Conservation (phyloP, 495 filamentous ascomycete species). For the Tuber microsphaerosporum region DNA sequence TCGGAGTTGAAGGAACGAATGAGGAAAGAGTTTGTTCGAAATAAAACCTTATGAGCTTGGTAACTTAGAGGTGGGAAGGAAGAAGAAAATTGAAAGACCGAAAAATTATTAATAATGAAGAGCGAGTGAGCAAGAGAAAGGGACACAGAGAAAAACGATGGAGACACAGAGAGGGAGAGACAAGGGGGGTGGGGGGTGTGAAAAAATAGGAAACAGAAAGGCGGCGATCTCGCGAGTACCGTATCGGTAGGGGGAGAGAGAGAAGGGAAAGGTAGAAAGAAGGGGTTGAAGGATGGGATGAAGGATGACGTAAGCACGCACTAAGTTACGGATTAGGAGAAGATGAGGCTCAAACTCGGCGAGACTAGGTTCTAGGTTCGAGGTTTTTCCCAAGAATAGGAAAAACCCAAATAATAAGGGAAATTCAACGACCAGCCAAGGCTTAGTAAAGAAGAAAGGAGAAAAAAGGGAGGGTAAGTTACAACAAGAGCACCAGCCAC, state of each 20-base stretch:
- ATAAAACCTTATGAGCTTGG: background rate
- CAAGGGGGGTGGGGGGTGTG: background rate
- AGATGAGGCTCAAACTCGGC: background rate
- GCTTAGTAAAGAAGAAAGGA: background rate
- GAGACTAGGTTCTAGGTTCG: background rate
- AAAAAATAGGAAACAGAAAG: background rate
- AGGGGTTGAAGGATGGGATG: background rate
- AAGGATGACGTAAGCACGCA: background rate
- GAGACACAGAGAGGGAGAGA: background rate
- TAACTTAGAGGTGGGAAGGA: background rate
- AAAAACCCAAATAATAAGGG: background rate
- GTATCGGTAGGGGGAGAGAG: background rate
- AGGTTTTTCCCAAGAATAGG: background rate
- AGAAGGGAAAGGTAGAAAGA: background rate
- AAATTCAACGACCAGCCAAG: background rate
- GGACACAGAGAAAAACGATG: background rate
- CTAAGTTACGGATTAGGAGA: background rate
- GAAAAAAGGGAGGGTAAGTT: background rate
- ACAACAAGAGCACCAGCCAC: background rate
- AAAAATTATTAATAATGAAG: slow-evolving; percentile 2
- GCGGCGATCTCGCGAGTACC: background rate
- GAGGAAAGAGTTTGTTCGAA: slow-evolving; percentile 7
- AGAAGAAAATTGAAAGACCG: background rate
- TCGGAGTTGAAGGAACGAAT: slow-evolving; percentile 9
- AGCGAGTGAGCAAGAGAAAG: background rate